Evolutionary conservation across 345 rosid genomes (phyloP).

Genomic region (Hirschfeldia incana): DNA sequence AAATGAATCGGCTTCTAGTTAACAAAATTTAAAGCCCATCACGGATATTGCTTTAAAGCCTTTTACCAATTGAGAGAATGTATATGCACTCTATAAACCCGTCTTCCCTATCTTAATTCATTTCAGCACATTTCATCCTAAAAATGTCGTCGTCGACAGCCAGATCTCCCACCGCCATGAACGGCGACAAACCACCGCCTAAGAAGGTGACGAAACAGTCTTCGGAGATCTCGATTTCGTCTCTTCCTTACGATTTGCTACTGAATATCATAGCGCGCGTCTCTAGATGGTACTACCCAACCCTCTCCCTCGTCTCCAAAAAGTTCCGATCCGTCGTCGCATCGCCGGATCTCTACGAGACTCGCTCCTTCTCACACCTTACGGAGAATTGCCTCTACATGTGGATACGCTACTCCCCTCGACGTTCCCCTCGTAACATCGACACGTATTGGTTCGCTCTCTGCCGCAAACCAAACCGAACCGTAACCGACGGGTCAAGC

Average conservation of each 20-base stretch:
- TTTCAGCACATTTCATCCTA: neutral
- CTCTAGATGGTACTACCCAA: neutral
- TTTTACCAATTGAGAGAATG: no score
- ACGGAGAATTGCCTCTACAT: neutral
- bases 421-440: neutral
- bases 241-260: neutral
- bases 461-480: neutral
- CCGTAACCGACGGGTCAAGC: neutral
- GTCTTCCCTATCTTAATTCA: neutral
- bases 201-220: neutral
- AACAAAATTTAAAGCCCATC: neutral
- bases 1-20: no score
- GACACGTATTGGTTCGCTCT: constrained; percentile 5
- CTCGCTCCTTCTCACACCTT: neutral
- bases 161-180: neutral
- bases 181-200: neutral
- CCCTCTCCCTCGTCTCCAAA: neutral
- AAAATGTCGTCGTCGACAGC: neutral
- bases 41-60: neutral
- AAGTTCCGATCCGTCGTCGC: neutral
- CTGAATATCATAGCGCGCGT: neutral
- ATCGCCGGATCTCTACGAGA: neutral
- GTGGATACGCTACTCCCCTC: neutral
- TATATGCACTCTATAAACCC: no score
- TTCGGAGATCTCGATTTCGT: neutral